Evolutionary conservation across 2,329 filamentous ascomycete species (phyloP).

Genomic region (Ramularia collo-cygni): DNA sequence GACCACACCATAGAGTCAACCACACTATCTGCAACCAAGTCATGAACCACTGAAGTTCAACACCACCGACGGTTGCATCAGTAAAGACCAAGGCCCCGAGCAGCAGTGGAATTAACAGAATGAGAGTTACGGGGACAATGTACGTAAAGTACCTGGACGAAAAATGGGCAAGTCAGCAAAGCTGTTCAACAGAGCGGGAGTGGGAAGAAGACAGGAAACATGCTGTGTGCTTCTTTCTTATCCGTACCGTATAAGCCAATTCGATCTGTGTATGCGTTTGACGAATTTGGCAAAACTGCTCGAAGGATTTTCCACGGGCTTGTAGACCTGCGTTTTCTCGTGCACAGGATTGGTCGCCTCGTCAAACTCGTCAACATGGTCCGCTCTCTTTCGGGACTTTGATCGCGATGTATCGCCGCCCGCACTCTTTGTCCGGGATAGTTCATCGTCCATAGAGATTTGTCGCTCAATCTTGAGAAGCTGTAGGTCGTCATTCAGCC

Average conservation of each 20-base stretch:
- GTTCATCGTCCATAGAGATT: conserved; percentile 38
- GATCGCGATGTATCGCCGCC: conserved; percentile 44
- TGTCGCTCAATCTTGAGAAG: conserved; percentile 59
- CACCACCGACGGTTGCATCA: conserved; percentile 58
- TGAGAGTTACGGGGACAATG: conserved; percentile 56
- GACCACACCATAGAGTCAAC: conserved; percentile 77
- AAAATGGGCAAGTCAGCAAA: too few species aligned
- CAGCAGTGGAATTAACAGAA: conserved; percentile 62
- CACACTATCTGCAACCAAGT: conserved; percentile 94
- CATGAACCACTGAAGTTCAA: conserved; percentile 80
- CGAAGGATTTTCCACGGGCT: conserved; percentile 55
- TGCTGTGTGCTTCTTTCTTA: too few species aligned
- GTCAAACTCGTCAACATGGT: conserved; percentile 60
- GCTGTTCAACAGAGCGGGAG: too few species aligned
- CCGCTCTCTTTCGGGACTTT: conserved; percentile 45
- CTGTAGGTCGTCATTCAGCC: conserved; percentile 60
- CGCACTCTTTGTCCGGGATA: conserved; percentile 24
- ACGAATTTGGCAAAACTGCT: conserved; percentile 58
- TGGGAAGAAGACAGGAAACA: too few species aligned
- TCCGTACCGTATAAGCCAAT: conserved; percentile 50
- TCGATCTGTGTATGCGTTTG: conserved; percentile 59
- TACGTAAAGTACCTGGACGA: conserved; percentile 64
- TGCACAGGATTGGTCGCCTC: conserved; percentile 62
- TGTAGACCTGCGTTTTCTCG: conserved; percentile 58
- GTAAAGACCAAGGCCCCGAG: conserved; percentile 55